Conservation (phyloP, 2,329 filamentous ascomycete genomes). For the Diaporthe velutina region DNA sequence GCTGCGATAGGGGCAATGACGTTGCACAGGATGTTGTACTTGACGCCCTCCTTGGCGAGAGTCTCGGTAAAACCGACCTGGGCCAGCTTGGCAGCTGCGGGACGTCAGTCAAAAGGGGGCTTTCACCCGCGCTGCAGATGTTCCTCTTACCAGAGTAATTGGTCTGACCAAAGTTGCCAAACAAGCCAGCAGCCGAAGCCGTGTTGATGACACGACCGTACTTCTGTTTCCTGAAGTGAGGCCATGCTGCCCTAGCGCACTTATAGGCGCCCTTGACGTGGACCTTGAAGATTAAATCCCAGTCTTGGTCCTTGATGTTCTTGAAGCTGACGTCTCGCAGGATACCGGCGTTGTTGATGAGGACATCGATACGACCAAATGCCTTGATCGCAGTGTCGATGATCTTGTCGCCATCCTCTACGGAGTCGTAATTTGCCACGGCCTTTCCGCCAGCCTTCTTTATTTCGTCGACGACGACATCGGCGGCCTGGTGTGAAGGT, state of each 20-base stretch:
- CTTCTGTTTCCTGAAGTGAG: constrained; percentile 98
- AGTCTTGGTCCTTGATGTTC: constrained; percentile 97
- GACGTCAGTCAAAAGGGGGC: constrained; percentile 18
- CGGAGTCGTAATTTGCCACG: constrained; percentile 96
- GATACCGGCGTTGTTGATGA: constrained; percentile 99
- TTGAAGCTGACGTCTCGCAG: constrained; percentile 96
- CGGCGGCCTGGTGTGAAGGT: constrained; percentile 72
- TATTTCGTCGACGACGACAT: constrained; percentile 86
- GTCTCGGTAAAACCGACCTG: constrained; percentile 98
- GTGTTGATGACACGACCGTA: constrained; percentile 98
- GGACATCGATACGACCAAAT: constrained; percentile 90
- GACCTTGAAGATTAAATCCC: constrained; percentile 94
- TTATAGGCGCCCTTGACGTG: constrained; percentile 96
- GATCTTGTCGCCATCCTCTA: constrained; percentile 93
- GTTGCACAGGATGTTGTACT: constrained; percentile 98
- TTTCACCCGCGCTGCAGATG: neutral
- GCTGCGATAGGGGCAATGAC: constrained; percentile 96
- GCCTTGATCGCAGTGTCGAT: constrained; percentile 87
- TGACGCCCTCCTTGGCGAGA: constrained; percentile 94
- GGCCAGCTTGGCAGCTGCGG: constrained; percentile 86
- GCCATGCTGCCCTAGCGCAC: constrained; percentile 94
- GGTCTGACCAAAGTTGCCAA: constrained; percentile 94
- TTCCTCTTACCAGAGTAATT: constrained; percentile 82
- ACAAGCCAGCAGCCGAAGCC: constrained; percentile 93
- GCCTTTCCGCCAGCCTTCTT: constrained; percentile 92